Conservation (phyloP, 495 filamentous ascomycete genomes). For the Ramalina peruviana region DNA sequence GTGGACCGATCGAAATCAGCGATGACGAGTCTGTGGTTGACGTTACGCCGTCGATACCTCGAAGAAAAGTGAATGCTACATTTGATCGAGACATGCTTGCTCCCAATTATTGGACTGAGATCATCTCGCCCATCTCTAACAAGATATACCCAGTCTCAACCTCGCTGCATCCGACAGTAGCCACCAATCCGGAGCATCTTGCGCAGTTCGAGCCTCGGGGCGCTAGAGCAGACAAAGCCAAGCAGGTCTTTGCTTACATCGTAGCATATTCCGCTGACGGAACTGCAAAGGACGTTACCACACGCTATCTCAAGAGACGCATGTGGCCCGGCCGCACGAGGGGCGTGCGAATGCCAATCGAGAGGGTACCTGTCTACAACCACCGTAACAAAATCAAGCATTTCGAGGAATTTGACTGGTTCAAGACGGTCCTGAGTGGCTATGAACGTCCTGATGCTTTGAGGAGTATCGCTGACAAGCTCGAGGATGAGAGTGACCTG, state of each 20-base stretch:
- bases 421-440: constrained; percentile 56
- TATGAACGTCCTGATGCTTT: constrained; percentile 49
- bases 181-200: constrained; percentile 53
- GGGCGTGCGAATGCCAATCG: constrained; percentile 58
- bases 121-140: constrained; percentile 63
- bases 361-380: constrained; percentile 69
- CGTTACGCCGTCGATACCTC: constrained; percentile 8
- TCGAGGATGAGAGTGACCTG: constrained; percentile 65
- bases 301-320: constrained; percentile 75
- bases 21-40: constrained; percentile 24
- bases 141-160: constrained; percentile 68
- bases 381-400: constrained; percentile 53
- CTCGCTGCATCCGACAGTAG: constrained; percentile 51
- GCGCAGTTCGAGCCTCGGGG: constrained; percentile 72
- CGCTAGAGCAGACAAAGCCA: constrained; percentile 63
- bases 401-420: constrained; percentile 74
- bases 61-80: constrained; percentile 21
- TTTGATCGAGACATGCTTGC: constrained; percentile 62
- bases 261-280: constrained; percentile 73
- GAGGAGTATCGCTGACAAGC: constrained; percentile 55
- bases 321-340: constrained; percentile 85
- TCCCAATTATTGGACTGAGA: constrained; percentile 90
- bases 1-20: constrained; percentile 1
- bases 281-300: constrained; percentile 89
- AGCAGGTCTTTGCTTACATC: constrained; percentile 87